Percentiles rank a stretch among this genome's conserved stretches.
phyloP scores from a whole-genome alignment of 164 flowering plant species.

The Annona squamosa region DNA sequence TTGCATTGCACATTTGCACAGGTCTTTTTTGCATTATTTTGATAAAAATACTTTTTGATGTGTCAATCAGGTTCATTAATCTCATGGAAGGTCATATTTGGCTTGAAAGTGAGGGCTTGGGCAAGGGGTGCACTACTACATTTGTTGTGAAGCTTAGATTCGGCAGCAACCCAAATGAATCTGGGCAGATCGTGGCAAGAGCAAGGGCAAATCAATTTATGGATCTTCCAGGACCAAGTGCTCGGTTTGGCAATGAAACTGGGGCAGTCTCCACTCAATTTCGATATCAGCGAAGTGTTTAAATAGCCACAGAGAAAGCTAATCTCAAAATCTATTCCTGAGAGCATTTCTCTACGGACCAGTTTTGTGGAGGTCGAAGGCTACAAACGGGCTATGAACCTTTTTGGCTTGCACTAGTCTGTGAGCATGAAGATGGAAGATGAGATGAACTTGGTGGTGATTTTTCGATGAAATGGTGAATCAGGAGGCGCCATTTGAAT shows the following conservation, averaged over 20 bases:
- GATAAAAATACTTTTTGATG: background rate
- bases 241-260: constrained; percentile 4
- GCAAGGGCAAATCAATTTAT: constrained; percentile 22
- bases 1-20: too few species aligned
- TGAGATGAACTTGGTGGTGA: too few species aligned
- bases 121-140: constrained; percentile 42
- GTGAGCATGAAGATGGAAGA: too few species aligned
- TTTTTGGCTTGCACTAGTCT: too few species aligned
- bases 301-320: background rate
- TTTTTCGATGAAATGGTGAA: too few species aligned
- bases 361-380: too few species aligned
- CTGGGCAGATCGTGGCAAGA: constrained; percentile 13
- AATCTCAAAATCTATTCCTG: background rate
- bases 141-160: constrained; percentile 37
- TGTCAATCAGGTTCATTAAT: constrained; percentile 43
- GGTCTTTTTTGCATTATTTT: background rate
- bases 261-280: constrained; percentile 6
- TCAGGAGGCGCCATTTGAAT: too few species aligned
- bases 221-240: constrained; percentile 17
- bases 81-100: constrained; percentile 75
- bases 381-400: too few species aligned
- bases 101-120: constrained; percentile 70
- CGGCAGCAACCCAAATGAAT: constrained; percentile 18
- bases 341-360: background rate
- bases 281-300: constrained; percentile 31